Evolutionary conservation across 176 grass and related monocot genomes (phyloP), one percentile per base, ranked within the genome.

Genomic region (Hordeum vulgare): DNA sequence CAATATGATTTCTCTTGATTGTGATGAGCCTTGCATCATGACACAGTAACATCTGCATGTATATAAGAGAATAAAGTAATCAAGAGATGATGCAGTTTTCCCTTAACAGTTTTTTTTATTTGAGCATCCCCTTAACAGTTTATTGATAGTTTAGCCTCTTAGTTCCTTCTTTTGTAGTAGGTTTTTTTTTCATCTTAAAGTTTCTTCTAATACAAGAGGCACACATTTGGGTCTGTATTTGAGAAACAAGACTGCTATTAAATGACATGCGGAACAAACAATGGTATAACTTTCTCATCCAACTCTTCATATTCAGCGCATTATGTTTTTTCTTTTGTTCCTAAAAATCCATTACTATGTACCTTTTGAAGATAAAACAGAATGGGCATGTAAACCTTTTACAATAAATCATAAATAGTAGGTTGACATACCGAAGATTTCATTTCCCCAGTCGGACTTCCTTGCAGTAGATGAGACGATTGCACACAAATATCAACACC

Each of bases 11-110:
- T 76, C 72, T 78, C 88, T 95, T 88, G 66, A 95, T 76, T 58
- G 83, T 77, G 86, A 94, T 80, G 28, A 98, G 91, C 82, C 89
- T 93, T 41, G 90, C 95, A 81, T 98, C 95, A 65, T 69, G 79
- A 72, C 77, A 93, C 8, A 31, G 71, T 9, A 73, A 63, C 53
- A 72, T 59, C 95, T 98, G 85, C 82, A 86, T 26, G 13, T 2
- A 60, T 2, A 60, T 35, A 77, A 26, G 57, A 75, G 2, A 80
- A 73, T 4, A 29, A 82, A 81, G 25, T 20, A 34, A 81, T 29
- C 23, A 77, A 78, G 71, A 42, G 51, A 85, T 68, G 36, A 86
- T 36, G 33, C 45, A 49, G 14, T 49, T 49, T 17, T 49, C 45
- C 45, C 45, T 17, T 1, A 0, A 49, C 14, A 49, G 45, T 49